Evolutionary conservation across 345 rosid species (phyloP), one percentile per base, ranked within the genome.

Genomic region (Jatropha curcas): DNA sequence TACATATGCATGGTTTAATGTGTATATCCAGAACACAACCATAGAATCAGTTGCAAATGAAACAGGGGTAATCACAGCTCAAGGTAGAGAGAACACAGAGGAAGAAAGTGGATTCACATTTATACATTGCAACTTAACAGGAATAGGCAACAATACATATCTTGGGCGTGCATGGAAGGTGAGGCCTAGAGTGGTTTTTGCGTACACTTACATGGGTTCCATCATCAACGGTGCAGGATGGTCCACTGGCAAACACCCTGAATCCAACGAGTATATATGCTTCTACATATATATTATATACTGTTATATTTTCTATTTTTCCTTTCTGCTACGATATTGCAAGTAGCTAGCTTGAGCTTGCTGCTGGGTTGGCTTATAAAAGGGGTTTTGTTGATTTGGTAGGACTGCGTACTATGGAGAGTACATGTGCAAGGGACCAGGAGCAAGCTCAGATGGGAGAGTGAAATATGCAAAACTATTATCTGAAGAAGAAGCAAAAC

Each of bases 31-130:
- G 87, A 80, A 76, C 50, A 71, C 85, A 1, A 80, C 77, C 4
- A 68, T 87, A 34, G 71, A 79, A 7, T 81, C 82, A 7, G 84
- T 87, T 24, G 87, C 84, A 33, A 27, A 76, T 0, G 83, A 71
- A 5, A 37, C 81, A 7, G 78, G 88, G 30, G 86, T 83, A 71
- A 83, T 87, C 63, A 73, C 90, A 7, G 90, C 88, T 14, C 87
- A 87, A 14, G 81, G 73, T 2, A 43, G 86, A 72, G 52, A 83
- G 30, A 58, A 65, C 8, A 8, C 1, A 2, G 46, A 20, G 1
- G 79, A 78, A 4, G 73, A 73, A 13, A 79, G 75, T 13, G 88
- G 88, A 41, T 87, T 80, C 52, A 33, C 82, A 0, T 85, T 87
- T 16, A 79, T 85, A n/a, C 71, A 83, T 22, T 79, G 80, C 62